Base-by-base conservation (phyloP, 2,329 filamentous ascomycete genomes). In the Paracamarosporium sp. region DNA sequence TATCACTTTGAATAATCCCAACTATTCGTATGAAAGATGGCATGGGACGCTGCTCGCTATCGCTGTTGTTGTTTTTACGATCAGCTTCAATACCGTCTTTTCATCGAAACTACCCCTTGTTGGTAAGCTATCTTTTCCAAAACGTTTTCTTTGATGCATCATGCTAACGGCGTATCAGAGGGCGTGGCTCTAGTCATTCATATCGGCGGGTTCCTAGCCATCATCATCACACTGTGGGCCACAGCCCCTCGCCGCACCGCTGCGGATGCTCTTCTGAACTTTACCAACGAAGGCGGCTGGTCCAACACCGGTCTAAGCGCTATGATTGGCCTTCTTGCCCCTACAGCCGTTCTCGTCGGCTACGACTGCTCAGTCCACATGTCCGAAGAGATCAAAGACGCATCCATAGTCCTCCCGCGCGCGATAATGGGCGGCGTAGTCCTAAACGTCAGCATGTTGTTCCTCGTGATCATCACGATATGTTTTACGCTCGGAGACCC, bases 21-120 rank as follows among this genome's bases (percentile, higher is more conserved):
- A 67, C 3, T 83, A 82, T 53, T 59, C 61, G 0, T 69, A 71
- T 0, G 62, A 76, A 9, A 67, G 68, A 38, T 83, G 80, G 80
- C 80, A 85, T n/a, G 63, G 75, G 1, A 84, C 81, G 0, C 69
- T 84, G 1, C 66, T 84, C 4, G 76, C 78, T 53, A 81, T 78
- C 61, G 80, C 78, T 1, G 63, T 80, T 35, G 69, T 73, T n/a
- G 22, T 73, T 1, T 60, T 79, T 31, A 68, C 73, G 2, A 63
- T 77, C 5, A 59, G 68, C 2, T 70, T 79, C 53, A 84, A 84
- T 59, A 77, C 48, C 11, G 36, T 78, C 5, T 73, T 79, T 38
- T 54, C 47, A 36, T 52, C 12, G 35, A 63, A 17, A 27, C 57
- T 8, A 13, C 69, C 48, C 6, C 25, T 41, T 22, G 48, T 51